phyloP scores from a whole-genome alignment of 2,329 filamentous ascomycete genomes.

The Tolypocladium endophyticum region DNA sequence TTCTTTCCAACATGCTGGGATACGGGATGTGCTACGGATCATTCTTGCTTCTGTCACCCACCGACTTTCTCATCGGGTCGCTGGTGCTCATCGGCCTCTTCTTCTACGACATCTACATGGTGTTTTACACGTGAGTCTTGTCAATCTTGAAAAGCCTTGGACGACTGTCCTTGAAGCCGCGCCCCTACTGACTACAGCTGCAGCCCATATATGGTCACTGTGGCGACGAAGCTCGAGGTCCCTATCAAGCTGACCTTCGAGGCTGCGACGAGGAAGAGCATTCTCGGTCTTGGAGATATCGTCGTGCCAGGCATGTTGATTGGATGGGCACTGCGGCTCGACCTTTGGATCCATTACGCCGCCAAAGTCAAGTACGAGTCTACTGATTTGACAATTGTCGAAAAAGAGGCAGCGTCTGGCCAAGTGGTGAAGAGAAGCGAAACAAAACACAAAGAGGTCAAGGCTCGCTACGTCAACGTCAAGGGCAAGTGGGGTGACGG shows the following conservation, averaged over 20 bases:
- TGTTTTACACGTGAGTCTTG: conserved; percentile 62
- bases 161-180: too few species aligned
- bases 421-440: conserved; percentile 23
- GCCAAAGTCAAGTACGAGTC: conserved; percentile 45
- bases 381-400: conserved; percentile 20
- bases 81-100: conserved; percentile 72
- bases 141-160: neutral
- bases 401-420: conserved; percentile 20
- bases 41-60: conserved; percentile 77
- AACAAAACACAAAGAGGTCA: conserved; percentile 35
- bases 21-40: conserved; percentile 79
- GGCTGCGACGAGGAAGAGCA: conserved; percentile 56
- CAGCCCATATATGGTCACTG: conserved; percentile 72
- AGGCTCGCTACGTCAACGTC: conserved; percentile 44
- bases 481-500: conserved; percentile 73
- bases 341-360: conserved; percentile 76
- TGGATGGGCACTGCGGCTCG: conserved; percentile 79
- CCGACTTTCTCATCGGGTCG: conserved; percentile 73
- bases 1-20: conserved; percentile 75
- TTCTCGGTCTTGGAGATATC: conserved; percentile 91
- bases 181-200: neutral
- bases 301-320: conserved; percentile 88
- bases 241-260: conserved; percentile 84
- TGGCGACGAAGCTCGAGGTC: conserved; percentile 81
- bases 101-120: conserved; percentile 90